phyloP scores from a whole-genome alignment of 495 filamentous ascomycete species.

The Daldinia concentrica region DNA sequence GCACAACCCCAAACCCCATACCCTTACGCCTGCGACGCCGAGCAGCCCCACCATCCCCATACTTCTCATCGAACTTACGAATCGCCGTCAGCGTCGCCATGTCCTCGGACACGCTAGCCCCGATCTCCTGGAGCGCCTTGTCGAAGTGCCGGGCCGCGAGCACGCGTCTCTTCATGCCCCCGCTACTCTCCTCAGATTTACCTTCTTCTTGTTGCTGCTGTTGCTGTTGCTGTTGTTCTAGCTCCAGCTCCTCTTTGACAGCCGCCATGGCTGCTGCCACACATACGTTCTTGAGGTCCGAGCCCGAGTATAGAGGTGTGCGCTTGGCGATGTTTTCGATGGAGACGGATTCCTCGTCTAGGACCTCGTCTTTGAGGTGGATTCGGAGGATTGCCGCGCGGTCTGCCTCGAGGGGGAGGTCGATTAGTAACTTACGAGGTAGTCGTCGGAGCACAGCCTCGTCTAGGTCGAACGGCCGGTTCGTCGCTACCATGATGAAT shows the following conservation, averaged over 20 bases:
- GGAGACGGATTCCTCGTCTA: slow-evolving; percentile 73
- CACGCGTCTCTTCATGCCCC: slow-evolving; percentile 70
- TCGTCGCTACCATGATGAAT: slow-evolving; percentile 99
- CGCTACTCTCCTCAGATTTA: slow-evolving; percentile 23
- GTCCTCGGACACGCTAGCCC: slow-evolving; percentile 92
- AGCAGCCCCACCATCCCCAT: slow-evolving; percentile 82
- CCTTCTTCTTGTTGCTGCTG: slow-evolving; percentile 13
- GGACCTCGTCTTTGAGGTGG: slow-evolving; percentile 79
- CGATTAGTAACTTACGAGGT: slow-evolving; percentile 84
- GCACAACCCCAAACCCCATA: slow-evolving; percentile 72
- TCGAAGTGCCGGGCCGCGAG: slow-evolving; percentile 78
- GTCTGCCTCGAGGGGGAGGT: slow-evolving; percentile 82
- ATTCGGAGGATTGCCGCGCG: slow-evolving; percentile 82
- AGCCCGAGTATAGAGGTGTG: slow-evolving; percentile 95
- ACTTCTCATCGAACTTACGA: slow-evolving; percentile 95
- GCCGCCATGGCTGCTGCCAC: slow-evolving; percentile 91
- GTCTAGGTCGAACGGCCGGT: slow-evolving; percentile 93
- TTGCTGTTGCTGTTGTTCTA: slow-evolving; percentile 60
- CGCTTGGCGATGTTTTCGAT: slow-evolving; percentile 73
- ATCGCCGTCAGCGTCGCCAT: slow-evolving; percentile 89
- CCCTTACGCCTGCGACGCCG: slow-evolving; percentile 66
- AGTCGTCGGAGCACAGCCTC: slow-evolving; percentile 90
- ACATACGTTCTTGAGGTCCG: slow-evolving; percentile 91
- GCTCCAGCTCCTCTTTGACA: slow-evolving; percentile 74
- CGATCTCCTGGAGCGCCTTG: slow-evolving; percentile 87